Evolutionary conservation across 768 basidiomycete species (phyloP), one percentile per base, ranked within the genome.

Genomic region (Daedaleopsis sinensis): DNA sequence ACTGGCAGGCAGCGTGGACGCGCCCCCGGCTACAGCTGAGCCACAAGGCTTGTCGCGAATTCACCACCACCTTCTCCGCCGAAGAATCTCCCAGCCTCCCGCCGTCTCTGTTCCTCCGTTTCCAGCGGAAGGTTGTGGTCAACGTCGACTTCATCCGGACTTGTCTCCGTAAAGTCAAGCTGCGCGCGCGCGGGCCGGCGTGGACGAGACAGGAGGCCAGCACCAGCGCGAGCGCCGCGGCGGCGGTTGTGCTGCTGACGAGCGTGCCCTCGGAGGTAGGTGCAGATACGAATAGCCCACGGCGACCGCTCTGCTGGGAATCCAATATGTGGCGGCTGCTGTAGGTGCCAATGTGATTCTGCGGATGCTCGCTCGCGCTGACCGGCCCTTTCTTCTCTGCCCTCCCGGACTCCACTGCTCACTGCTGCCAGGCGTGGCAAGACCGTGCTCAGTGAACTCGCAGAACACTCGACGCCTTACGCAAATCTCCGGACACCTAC

Each of bases 281-380:
- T n/a, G 47, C 15, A 21, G 47, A 49, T 24, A 21, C 23, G 21
- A 49, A 24, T 24, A 49, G 47, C 47, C 10, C 47, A 49, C 47
- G 47, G 47, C 13, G 47, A 49, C 23, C 47, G 47, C 19, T 49
- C 19, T 27, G 47, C 47, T 49, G 47, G 47, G 47, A 49, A 49
- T 24, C 19, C 23, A 11, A 21, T 49, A n/a, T 27, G 10, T 49
- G 47, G 47, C 47, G 47, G 47, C 23, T 49, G 47, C 47, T 23
- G 47, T 49, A 49, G 23, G 47, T 49, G 23, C 47, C 47, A 49
- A 49, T 49, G 47, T 49, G 47, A 49, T 49, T 49, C 47, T 23
- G 9, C 19, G 19, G 47, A 23, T 24, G 21, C 23, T 49, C 23
- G 21, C 19, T 21, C 47, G 47, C 23, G 47, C 47, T 49, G 21